Conservation (phyloP, 2,329 filamentous ascomycete species). For the Epichloe sp. region DNA sequence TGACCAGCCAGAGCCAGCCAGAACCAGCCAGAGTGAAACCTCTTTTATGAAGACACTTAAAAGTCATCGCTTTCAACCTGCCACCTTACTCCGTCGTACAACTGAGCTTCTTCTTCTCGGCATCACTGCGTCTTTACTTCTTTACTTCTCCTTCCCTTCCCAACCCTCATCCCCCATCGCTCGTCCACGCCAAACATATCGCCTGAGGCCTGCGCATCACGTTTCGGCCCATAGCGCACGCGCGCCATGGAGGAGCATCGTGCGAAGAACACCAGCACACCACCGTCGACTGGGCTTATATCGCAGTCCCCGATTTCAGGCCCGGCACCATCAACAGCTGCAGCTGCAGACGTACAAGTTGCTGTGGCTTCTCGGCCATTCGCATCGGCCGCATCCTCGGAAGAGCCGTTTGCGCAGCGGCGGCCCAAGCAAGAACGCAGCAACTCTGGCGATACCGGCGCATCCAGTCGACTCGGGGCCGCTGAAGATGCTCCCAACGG, state of each 20-base stretch:
- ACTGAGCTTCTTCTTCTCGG: not conserved
- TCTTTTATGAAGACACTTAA: not conserved
- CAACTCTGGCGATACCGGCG: not conserved
- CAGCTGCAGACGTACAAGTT: not conserved
- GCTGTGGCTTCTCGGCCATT: not conserved
- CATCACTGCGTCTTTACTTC: too few relatives aligned
- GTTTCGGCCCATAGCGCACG: not conserved
- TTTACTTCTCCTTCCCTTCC: not conserved
- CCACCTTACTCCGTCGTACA: not conserved
- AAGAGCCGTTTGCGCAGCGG: slow-evolving; percentile 1
- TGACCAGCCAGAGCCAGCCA: not conserved
- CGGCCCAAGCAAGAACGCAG: slow-evolving; percentile 1
- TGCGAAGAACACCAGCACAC: slow-evolving; percentile 2
- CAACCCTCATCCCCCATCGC: not conserved
- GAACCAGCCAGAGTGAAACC: not conserved
- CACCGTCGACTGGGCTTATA: not conserved
- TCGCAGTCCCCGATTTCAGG: slow-evolving; percentile 3
- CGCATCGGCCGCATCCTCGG: not conserved
- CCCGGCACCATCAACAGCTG: not conserved
- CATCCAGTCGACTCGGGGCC: not conserved
- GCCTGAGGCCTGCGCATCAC: not conserved
- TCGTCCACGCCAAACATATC: not conserved
- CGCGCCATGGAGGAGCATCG: slow-evolving; percentile 5
- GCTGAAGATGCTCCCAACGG: not conserved
- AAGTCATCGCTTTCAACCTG: not conserved